Base-by-base conservation (phyloP, 1,139 yeast species). In the Scheffersomyces quercinus region DNA sequence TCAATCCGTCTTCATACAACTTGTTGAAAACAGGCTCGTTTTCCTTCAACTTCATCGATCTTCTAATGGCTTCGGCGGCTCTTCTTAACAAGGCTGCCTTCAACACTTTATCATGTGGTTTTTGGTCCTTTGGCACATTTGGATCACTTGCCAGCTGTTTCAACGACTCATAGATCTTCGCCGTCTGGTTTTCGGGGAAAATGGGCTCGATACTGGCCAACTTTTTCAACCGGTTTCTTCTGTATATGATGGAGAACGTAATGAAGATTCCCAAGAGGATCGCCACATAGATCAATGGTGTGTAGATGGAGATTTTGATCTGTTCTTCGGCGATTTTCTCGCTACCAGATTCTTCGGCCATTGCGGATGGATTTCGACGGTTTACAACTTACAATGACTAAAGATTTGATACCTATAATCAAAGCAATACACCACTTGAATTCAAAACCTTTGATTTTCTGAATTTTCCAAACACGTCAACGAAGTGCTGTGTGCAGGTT, bases 1-100 rank as follows among this genome's bases (percentile, higher is more conserved):
- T 83, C 29, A 91, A 81, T 1, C 98, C 98, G 43, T 82, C 83
- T 58, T 91, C 95, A 62, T 90, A 91, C 50, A 93, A 73, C 40
- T 78, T 73, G 42, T 80, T 81, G 56, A 88, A 79, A 41, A 77
- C 80, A 4, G 85, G 84, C 62, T 85, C 86, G 52, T 78, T 72
- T 55, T 87, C 91, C 62, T 89, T 86, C 63, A 90, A 70, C 57
- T 82, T 79, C 64, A 85, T 71, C 53, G 85, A 69, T 53, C 89
- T 73, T 53, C 88, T 76, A 45, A 86, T 70, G 35, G 85, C 86
- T 63, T 86, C 93, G 11, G 83, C 81, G 1, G 88, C 90, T 64
- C 91, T 74, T 57, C 85, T 75, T 50, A 86, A 71, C 46, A 93
- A 71, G 0, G 97, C 97, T 2, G 97, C 95, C 59, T 88, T 88